phyloP scores from a whole-genome alignment of 129 eudicot species.

The Ambrosia trifida region DNA sequence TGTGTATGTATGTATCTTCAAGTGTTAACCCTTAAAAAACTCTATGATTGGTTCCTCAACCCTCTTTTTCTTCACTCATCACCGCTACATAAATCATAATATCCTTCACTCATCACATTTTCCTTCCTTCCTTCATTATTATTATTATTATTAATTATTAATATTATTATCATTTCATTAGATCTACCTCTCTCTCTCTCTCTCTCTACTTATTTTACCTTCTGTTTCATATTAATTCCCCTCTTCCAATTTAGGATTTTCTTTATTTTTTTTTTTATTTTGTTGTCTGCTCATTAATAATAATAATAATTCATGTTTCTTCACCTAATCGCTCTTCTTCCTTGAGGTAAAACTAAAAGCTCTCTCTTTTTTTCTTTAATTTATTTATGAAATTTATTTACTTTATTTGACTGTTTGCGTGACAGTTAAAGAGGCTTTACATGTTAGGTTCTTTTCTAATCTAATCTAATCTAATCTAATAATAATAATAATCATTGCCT shows the following conservation, averaged over 20 bases:
- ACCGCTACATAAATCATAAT: conserved; percentile 31
- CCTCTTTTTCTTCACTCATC: conserved; percentile 44
- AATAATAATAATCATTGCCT: no score
- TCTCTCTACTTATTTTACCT: not conserved
- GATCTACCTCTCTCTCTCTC: no score
- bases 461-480: no score
- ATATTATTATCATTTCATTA: not conserved
- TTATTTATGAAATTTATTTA: conserved; percentile 2
- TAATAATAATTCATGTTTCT: conserved; percentile 11
- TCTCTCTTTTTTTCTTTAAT: not conserved
- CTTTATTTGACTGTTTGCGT: conserved; percentile 22
- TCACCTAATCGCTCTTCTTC: conserved; percentile 29
- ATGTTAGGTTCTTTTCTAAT: conserved; percentile 33
- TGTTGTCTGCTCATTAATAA: conserved; percentile 12
- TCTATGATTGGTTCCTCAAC: conserved; percentile 52
- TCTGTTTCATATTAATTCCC: conserved; percentile 11
- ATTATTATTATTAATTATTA: no score
- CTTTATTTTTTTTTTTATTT: conserved; percentile 1
- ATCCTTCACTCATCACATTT: not conserved
- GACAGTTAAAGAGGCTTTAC: conserved; percentile 22
- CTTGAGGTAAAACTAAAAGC: conserved; percentile 31
- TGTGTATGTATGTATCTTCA: conserved; percentile 15
- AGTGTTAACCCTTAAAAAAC: conserved; percentile 9
- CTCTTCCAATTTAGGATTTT: conserved; percentile 23
- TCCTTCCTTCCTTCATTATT: conserved; percentile 10